Percentiles rank a stretch among this genome's conserved stretches.
These are phyloP conservation scores for Golovinomyces cichoracearum DNA, from an alignment of 2,329 filamentous ascomycete genomes.

Conservation along the genomic window DNA sequence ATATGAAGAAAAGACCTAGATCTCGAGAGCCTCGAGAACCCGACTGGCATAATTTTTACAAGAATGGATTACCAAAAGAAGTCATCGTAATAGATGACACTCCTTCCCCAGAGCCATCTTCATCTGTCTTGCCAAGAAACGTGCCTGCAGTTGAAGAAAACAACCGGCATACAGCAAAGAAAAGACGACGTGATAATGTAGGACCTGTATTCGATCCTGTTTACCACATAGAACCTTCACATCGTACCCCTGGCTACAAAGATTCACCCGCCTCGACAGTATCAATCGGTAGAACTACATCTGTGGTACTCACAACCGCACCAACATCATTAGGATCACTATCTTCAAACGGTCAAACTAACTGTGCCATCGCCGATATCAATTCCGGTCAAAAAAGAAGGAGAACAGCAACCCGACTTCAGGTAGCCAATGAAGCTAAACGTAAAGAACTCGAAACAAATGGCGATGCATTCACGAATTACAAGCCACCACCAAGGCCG, in stretches of 20 bases:
- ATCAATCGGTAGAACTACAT: conserved; percentile 64
- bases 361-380: conserved; percentile 39
- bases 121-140: conserved; percentile 18
- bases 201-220: conserved; percentile 36
- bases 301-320: conserved; percentile 59
- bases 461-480: conserved; percentile 47
- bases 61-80: conserved; percentile 59
- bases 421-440: conserved; percentile 59
- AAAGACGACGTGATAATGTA: conserved; percentile 31
- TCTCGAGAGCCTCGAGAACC: conserved; percentile 27
- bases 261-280: conserved; percentile 42
- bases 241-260: conserved; percentile 28
- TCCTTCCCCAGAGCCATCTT: conserved; percentile 22
- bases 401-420: conserved; percentile 47
- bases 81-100: conserved; percentile 60
- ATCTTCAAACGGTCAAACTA: conserved; percentile 30
- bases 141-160: conserved; percentile 10
- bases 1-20: conserved; percentile 17
- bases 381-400: conserved; percentile 72
- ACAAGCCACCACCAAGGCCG: conserved; percentile 66
- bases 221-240: conserved; percentile 42
- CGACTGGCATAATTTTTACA: conserved; percentile 60
- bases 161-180: conserved; percentile 46
- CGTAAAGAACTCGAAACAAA: conserved; percentile 45
- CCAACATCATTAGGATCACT: conserved; percentile 60